phyloP scores from a whole-genome alignment of 208 protist species.

The Trypanosoma scelopori region DNA sequence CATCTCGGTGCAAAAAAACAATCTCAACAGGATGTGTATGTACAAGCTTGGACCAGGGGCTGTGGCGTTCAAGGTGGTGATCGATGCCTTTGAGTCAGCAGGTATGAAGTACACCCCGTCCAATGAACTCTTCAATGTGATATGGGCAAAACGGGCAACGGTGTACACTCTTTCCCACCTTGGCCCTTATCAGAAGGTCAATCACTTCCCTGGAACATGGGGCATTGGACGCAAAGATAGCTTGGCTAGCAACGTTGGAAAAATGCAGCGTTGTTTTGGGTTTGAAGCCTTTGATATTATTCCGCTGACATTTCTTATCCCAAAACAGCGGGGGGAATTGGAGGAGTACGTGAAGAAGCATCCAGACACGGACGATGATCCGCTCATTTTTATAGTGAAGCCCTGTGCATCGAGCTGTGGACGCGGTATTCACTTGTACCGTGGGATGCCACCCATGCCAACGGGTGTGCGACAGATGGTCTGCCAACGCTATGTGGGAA shows the following conservation, averaged over 20 bases:
- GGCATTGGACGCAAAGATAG: conserved; percentile 90
- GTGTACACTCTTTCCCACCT: conserved; percentile 73
- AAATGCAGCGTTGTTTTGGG: conserved; percentile 80
- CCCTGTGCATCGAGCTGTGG: conserved; percentile 89
- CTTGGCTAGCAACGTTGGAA: conserved; percentile 73
- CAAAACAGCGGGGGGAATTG: conserved; percentile 63
- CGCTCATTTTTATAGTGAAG: conserved; percentile 89
- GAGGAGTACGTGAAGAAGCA: conserved; percentile 62
- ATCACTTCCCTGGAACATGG: conserved; percentile 93
- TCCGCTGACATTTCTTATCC: conserved; percentile 82
- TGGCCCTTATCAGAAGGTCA: conserved; percentile 88
- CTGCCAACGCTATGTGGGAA: conserved; percentile 93
- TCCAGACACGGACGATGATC: conserved; percentile 52
- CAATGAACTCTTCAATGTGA: conserved; percentile 84
- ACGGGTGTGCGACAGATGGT: conserved; percentile 61
- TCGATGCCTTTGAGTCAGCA: conserved; percentile 81
- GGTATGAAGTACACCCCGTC: conserved; percentile 86
- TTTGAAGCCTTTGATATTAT: conserved; percentile 74
- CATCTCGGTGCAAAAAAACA: conserved; percentile 70
- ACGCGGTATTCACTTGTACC: conserved; percentile 77
- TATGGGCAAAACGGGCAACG: conserved; percentile 91
- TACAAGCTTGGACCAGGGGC: conserved; percentile 90
- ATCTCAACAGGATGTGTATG: conserved; percentile 83
- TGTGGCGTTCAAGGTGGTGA: conserved; percentile 90
- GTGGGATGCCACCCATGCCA: conserved; percentile 72